Evolutionary conservation across 2,329 filamentous ascomycete species (phyloP), one percentile per base, ranked within the genome.

Genomic region (Colletotrichum australisinense): DNA sequence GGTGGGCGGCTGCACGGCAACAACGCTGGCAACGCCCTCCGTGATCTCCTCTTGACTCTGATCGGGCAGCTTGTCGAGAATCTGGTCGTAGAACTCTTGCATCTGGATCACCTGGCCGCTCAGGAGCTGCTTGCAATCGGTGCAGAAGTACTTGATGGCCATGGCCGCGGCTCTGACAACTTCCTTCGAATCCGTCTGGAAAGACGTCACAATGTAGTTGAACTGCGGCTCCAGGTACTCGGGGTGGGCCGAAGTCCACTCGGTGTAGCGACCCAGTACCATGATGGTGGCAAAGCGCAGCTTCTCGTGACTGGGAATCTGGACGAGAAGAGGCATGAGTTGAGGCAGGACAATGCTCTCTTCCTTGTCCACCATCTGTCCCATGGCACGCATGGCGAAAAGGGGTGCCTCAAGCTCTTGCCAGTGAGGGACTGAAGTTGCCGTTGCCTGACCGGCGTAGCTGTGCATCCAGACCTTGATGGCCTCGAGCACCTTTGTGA

Each of bases 271-370:
- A 49, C 95, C 97, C 26, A 99, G 89, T 3, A 97, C 95, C 95
- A 99, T 98, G 79, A 98, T 98, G 6, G 96, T 96, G 75, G 97
- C 96, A 83, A 99, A 99, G 8, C 95, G 94, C n/a, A 99, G 90
- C 86, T 98, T 99, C 83, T 98, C 95, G 79, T 99, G 97, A 79
- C 94, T 93, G 0, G 97, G 97, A 74, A 99, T 97, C 80, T 97
- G 94, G 12, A 98, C 95, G 75, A 99, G 91, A 69, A 99, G 88
- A 22, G 95, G 95, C 85, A 99, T 98, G 19, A 99, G 91, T 79
- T 96, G 94, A 3, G 95, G 94, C 53, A 99, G 88, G 78, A 99
- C 94, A 52, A 94, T 92, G 76, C 88, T 93, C 83, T 99, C 97
- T 62, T 97, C 93, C 72, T 92, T 92, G 68, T 96, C 93, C 14